Base-by-base conservation (phyloP, 2,329 filamentous ascomycete genomes). In the Penicillium sp. region DNA sequence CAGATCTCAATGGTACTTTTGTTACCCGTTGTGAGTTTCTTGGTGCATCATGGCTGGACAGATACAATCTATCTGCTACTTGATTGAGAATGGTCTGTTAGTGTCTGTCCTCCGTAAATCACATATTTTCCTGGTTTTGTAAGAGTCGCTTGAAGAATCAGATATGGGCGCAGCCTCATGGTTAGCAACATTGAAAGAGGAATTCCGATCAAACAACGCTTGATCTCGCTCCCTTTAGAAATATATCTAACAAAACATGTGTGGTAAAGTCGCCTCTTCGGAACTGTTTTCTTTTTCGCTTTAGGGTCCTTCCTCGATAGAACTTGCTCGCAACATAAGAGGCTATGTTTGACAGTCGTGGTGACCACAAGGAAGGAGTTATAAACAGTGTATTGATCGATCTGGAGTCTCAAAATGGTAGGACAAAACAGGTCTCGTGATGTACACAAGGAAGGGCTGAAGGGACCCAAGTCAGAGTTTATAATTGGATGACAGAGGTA, bases 31-130 rank as follows among this genome's bases (percentile, higher is more conserved):
- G 19, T 28, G 39, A 36, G 34, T 33, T 39, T 18, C 21, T 35
- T 37, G 10, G 25, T 33, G 36, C 26, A 35, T 38, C 42, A 37
- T 51, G 20, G 25, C 28, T 37, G 35, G 19, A 18, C 17, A 34
- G 5, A 11, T 27, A 36, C 32, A 50, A 46, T 50, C 28, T 39
- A 48, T 41, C 36, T 33, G 35, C 33, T 39, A 27, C 39, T 39
- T 47, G 29, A 15, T 48, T 14, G 15, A 18, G 21, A 36, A n/a
- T 9, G 11, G 25, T 27, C n/a, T 28, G 5, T 19, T 39, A 14
- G n/a, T 27, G 19, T 39, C 16, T 33, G 17, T 6, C 11, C 11
- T n/a, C n/a, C n/a, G n/a, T 6, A 7, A n/a, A 13, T n/a, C 25
- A 6, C 11, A 13, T 27, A 27, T 4, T n/a, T 27, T 6, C 21